A percentile compares a stretch with the other conserved stretches of the same genome.
Evolutionary conservation across 2,329 filamentous ascomycete genomes (phyloP).

Genomic region (Aspergillaceae sp.): DNA sequence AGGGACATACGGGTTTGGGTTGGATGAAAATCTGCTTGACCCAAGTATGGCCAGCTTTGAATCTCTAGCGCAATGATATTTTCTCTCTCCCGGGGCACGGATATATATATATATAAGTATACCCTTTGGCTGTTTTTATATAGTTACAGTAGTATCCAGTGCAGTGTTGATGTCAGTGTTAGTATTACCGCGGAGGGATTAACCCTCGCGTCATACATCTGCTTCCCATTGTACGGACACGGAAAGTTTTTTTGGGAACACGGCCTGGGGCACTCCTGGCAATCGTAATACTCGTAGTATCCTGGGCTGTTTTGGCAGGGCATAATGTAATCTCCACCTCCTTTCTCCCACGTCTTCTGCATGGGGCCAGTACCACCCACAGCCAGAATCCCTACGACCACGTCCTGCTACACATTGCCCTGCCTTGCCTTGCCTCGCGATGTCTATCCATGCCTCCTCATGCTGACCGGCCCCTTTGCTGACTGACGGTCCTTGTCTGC

Average conservation of each 20-base stretch:
- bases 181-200: background rate
- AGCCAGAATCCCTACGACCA: no score
- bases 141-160: background rate
- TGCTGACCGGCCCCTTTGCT: no score
- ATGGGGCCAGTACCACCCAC: no score
- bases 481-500: no score
- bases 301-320: background rate
- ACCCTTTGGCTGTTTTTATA: background rate
- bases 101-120: background rate
- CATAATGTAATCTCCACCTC: no score
- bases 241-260: background rate
- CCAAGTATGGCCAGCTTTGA: constrained; percentile 36
- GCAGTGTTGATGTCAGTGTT: background rate
- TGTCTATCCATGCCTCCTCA: no score
- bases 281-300: background rate
- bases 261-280: background rate
- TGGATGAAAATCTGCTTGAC: constrained; percentile 35
- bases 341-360: no score
- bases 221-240: background rate
- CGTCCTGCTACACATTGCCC: no score
- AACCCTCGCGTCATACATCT: background rate
- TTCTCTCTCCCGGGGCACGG: background rate
- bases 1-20: constrained; percentile 35
- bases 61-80: constrained; percentile 25
- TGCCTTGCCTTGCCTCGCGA: no score